A percentile compares a stretch with the other conserved stretches of the same genome.
Conservation (phyloP, 2,329 filamentous ascomycete species). For the Clarireedia homoeocarpa region DNA sequence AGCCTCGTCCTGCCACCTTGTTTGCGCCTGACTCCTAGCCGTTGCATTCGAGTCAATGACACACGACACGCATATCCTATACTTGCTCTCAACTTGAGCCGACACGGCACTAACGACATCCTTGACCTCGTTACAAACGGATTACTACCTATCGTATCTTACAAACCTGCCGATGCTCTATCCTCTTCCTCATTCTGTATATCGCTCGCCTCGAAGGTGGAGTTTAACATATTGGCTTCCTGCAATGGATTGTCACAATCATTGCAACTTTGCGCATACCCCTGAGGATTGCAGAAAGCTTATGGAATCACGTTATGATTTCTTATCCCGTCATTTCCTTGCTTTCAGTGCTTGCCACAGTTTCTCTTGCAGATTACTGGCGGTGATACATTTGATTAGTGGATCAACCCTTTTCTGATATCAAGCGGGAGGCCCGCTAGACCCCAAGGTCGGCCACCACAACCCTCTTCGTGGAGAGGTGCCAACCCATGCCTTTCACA, state of each 20-base stretch:
- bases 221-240: constrained; percentile 14
- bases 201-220: constrained; percentile 15
- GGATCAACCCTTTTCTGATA: constrained; percentile 13
- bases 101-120: constrained; percentile 9
- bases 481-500: constrained; percentile 12
- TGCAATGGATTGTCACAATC: constrained; percentile 7
- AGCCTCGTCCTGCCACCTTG: constrained; percentile 6
- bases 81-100: constrained; percentile 13
- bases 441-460: constrained; percentile 14
- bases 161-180: constrained; percentile 5
- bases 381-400: constrained; percentile 10
- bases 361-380: constrained; percentile 15
- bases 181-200: constrained; percentile 1
- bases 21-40: constrained; percentile 5
- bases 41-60: constrained; percentile 16
- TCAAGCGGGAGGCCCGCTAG: constrained; percentile 13
- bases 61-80: constrained; percentile 22
- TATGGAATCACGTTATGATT: constrained; percentile 27
- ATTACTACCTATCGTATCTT: constrained; percentile 10
- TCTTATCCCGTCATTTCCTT: constrained; percentile 19
- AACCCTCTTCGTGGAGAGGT: constrained; percentile 13
- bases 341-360: constrained; percentile 11
- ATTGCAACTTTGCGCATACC: constrained; percentile 14
- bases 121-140: not conserved
- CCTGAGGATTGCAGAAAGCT: constrained; percentile 17